Evolutionary conservation across 148 eudicot species (phyloP).

Genomic region (Diospyros kaki): DNA sequence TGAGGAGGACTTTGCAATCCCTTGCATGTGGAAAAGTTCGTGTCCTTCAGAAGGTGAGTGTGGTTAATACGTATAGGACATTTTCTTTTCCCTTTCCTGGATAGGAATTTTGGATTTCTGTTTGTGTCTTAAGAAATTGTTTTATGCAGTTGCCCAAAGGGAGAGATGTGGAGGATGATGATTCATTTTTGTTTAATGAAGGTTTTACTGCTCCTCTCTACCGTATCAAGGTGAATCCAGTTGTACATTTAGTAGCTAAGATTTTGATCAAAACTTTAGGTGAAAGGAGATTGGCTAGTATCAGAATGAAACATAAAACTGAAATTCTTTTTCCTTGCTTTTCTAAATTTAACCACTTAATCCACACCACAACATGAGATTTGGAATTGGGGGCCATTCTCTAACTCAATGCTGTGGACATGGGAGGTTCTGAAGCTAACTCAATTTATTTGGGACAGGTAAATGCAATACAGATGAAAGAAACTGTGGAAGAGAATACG

Average conservation of each 20-base stretch:
- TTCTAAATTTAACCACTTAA: not conserved
- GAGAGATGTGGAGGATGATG: constrained; percentile 86
- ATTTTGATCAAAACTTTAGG: not conserved
- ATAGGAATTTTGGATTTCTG: not conserved
- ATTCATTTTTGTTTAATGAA: constrained; percentile 74
- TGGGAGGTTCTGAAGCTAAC: not conserved
- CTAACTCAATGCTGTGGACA: too few species aligned
- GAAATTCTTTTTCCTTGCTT: not conserved
- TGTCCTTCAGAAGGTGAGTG: constrained; percentile 48
- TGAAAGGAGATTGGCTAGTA: not conserved
- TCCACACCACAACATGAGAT: too few species aligned
- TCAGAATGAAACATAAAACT: not conserved
- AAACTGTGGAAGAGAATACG: constrained; percentile 93
- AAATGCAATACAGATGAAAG: constrained; percentile 97
- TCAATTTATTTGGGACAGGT: constrained; percentile 41
- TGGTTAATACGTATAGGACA: not conserved
- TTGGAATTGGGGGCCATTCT: not conserved
- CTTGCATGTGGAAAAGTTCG: constrained; percentile 98
- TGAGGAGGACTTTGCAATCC: constrained; percentile 86
- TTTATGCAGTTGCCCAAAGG: constrained; percentile 78
- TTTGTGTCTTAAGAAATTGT: not conserved
- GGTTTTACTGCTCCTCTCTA: constrained; percentile 79
- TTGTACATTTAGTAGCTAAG: not conserved
- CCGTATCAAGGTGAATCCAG: constrained; percentile 64
- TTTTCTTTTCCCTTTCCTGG: not conserved